Conservation (phyloP, 2,329 filamentous ascomycete genomes). For the Hymenoscyphus albidus region DNA sequence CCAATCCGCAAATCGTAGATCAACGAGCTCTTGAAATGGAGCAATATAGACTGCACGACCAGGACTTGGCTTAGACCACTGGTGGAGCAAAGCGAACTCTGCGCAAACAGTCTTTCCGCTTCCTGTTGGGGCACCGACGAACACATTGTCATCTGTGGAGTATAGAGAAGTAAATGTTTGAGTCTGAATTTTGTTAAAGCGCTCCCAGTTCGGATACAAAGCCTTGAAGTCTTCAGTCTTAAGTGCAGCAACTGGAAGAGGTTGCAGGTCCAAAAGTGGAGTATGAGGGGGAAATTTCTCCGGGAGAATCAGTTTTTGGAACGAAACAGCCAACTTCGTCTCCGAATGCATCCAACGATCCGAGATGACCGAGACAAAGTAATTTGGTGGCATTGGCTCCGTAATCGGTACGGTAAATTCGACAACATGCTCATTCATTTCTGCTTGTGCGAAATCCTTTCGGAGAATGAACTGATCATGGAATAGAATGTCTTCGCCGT, state of each 20-base stretch:
- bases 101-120: conserved; percentile 97
- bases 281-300: conserved; percentile 96
- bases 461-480: conserved; percentile 92
- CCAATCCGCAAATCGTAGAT: conserved; percentile 81
- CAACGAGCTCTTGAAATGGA: conserved; percentile 89
- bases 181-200: conserved; percentile 97
- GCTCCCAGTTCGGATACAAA: conserved; percentile 77
- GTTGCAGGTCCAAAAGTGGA: conserved; percentile 85
- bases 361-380: conserved; percentile 92
- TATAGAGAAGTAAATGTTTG: conserved; percentile 95
- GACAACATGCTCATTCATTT: conserved; percentile 88
- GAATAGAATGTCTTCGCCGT: conserved; percentile 92
- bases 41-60: conserved; percentile 90
- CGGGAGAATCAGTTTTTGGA: conserved; percentile 89
- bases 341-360: conserved; percentile 99
- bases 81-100: conserved; percentile 84
- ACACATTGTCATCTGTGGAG: conserved; percentile 87
- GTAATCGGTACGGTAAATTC: conserved; percentile 96
- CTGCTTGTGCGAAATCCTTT: conserved; percentile 78
- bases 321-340: conserved; percentile 87
- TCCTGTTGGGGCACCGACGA: conserved; percentile 87
- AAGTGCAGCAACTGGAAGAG: conserved; percentile 80
- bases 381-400: conserved; percentile 97
- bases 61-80: conserved; percentile 70
- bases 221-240: conserved; percentile 79